Conservation (phyloP, 2,329 filamentous ascomycete species). For the Diaporthe sp. region DNA sequence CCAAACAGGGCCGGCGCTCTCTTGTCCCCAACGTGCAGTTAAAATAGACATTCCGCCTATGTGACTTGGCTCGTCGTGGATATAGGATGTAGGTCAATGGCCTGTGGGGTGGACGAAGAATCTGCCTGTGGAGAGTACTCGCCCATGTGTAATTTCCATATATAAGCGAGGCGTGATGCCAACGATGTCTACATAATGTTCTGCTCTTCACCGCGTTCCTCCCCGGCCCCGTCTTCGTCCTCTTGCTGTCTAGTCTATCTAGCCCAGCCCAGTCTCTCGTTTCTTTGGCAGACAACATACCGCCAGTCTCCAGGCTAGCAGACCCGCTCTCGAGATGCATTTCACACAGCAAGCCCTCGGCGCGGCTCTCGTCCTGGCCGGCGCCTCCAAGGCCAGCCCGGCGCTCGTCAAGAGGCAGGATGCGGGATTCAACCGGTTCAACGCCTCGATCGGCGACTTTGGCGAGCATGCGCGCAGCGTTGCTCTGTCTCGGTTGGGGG, state of each 20-base stretch:
- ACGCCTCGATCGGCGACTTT: constrained; percentile 17
- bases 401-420: constrained; percentile 15
- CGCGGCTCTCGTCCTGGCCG: constrained; percentile 14
- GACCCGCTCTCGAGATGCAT: constrained; percentile 7
- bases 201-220: neutral
- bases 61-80: constrained; percentile 23
- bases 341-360: constrained; percentile 7
- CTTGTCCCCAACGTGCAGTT: neutral
- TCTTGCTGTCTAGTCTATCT: constrained; percentile 7
- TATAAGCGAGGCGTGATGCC: constrained; percentile 11
- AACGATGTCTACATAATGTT: neutral
- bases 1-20: neutral
- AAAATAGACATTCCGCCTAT: neutral
- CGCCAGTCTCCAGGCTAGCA: neutral
- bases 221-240: neutral
- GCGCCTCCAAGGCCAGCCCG: constrained; percentile 3
- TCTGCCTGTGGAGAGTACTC: neutral
- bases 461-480: constrained; percentile 10
- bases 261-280: constrained; percentile 1
- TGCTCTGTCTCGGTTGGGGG: constrained; percentile 13
- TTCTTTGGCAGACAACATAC: neutral
- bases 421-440: constrained; percentile 3
- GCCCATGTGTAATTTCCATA: neutral
- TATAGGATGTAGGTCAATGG: neutral
- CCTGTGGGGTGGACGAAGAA: neutral